Base-by-base conservation (phyloP, 257 asterid species). In the Solanum virginianum region DNA sequence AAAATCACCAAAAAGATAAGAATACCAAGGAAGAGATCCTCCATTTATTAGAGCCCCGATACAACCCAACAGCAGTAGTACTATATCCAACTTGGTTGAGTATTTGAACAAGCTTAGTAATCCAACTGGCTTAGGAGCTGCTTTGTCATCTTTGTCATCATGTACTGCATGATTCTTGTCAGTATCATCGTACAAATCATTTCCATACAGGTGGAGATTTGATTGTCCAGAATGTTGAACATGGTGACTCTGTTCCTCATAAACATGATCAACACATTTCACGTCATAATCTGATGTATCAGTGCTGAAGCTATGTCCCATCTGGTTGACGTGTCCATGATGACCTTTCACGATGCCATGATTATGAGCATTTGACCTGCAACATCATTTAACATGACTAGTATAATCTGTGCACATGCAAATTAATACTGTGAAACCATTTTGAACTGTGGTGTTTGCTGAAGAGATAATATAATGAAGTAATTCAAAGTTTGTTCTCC, bases 11-110 rank as follows among this genome's bases (percentile, higher is more conserved):
- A 95, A 93, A 59, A 94, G 94, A 87, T 39, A 90, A 15, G 98
- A 95, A 86, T 95, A 95, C 97, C 97, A 95, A 87, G 98, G 98
- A 77, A 95, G 96, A 32, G 98, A 93, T 53, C 98, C 98, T 68
- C 98, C 98, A 69, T 94, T 92, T 85, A 95, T 90, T 1, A 95
- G 60, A 85, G 98, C 97, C 84, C 98, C 98, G 18, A 94, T 51
- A 82, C 95, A 90, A 63, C 98, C 98, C 69, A 95, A 90, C 47
- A 92, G 54, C 62, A 95, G 91, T 9, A 95, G 91, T 36, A 95
- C 13, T 43, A 92, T 62, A 87, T 95, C 98, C 53, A 92, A 85
- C 88, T 87, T 92, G 43, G 92, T 92, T 12, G 98, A 88, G 81
- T 95, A 95, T 88, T 93, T 93, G 66, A 95, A 95, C 87, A 95